phyloP scores from a whole-genome alignment of 129 eudicot species.

The Saposhnikovia divaricata region DNA sequence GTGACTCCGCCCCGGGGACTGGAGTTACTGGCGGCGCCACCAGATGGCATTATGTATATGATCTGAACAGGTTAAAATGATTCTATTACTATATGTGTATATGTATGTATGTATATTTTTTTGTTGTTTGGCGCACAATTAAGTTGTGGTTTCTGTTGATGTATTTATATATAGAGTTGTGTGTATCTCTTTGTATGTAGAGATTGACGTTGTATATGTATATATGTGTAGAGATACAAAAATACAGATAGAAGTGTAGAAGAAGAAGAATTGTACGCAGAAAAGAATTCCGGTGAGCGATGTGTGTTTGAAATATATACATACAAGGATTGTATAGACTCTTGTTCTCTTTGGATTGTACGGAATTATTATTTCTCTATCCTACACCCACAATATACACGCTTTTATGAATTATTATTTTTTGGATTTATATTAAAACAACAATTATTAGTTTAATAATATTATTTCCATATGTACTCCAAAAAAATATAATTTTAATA shows the following conservation, averaged over 20 bases:
- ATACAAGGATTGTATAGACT: background rate
- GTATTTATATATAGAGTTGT: background rate
- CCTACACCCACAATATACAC: background rate
- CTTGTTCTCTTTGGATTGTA: background rate
- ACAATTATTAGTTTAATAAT: no score
- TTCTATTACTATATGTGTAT: no score
- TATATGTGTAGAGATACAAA: background rate
- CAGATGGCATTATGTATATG: slow-evolving; percentile 7
- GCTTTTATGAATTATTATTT: background rate
- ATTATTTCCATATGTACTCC: no score
- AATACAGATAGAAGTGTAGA: background rate
- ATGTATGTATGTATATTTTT: background rate
- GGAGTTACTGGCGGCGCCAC: slow-evolving; percentile 49
- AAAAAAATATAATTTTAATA: no score
- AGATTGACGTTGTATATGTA: background rate
- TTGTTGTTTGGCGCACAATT: background rate
- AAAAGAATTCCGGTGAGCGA: background rate
- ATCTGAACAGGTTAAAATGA: no score
- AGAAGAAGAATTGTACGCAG: background rate
- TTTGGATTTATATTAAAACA: background rate
- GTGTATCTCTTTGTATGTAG: background rate
- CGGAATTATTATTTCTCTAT: background rate
- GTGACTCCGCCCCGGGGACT: slow-evolving; percentile 43
- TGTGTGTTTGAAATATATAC: background rate
- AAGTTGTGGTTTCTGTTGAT: background rate